Base-by-base conservation (phyloP, 1,284 basidiomycete genomes). In the Mycosarcoma mackinlayi region DNA sequence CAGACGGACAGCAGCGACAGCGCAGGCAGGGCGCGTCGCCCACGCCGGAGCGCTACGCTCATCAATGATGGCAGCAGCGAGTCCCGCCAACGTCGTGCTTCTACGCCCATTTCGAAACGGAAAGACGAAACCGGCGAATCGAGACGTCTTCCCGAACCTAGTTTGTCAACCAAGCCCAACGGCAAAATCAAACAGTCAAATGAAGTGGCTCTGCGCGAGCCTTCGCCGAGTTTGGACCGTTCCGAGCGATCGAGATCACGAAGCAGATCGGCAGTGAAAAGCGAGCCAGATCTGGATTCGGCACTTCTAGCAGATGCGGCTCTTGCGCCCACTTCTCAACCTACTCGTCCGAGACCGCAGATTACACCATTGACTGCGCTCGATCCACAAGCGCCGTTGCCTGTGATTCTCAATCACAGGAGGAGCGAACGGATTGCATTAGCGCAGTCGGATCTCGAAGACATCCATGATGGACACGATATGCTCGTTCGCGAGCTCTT, bases 401-500 rank as follows among this genome's bases (percentile, higher is more conserved):
- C 49, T 7, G 56, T 59, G 19, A 60, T 74, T 14, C 62, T 72
- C 27, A 51, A 59, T 24, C 51, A 47, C 19, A 41, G 70, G 4
- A 33, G 66, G 33, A 55, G 50, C 14, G 62, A 72, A 34, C 66
- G 50, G 49, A 30, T 59, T 4, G 59, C 55, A n/a, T 14, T 56
- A 21, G 64, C 60, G 9, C 69, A 73, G 48, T 51, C 56, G 6
- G 56, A 72, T 24, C 58, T 77, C 30, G 75, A 78, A 19, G 52
- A 63, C 11, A 58, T 75, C 11, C 73, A 75, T 31, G 57, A 68
- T 10, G 52, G 63, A 31, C 78, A 80, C 39, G 78, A 77, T 31
- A 66, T 64, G 53, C 64, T 79, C 16, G 73, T 80, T 10, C 60
- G 76, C 21, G 78, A 77, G 64, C 63, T 77, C 5, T 78, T 73